Base-by-base conservation (phyloP, 1,284 basidiomycete species). In the Cryptococcus neoformans region DNA sequence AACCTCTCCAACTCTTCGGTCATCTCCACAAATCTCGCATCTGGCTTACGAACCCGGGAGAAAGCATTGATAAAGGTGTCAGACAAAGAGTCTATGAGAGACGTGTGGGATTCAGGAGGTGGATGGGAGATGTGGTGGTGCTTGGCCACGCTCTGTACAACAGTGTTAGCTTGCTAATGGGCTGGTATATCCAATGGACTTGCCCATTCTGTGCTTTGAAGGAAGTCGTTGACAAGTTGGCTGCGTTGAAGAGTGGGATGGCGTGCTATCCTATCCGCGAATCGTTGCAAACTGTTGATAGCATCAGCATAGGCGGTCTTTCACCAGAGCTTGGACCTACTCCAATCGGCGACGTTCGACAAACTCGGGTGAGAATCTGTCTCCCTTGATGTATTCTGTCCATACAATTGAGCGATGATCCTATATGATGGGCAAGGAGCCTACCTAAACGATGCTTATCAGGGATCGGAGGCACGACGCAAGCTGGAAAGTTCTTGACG, bases 211-310 rank as follows among this genome's bases (percentile, higher is more conserved):
- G 89, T 89, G 10, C 92, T 96, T 73, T 93, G 91, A 55, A 99
- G 86, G 78, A 99, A 99, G 49, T 90, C 90, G 21, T 89, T 85
- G 17, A 96, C 82, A 16, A 98, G 84, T 14, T 88, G 89, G 59
- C 90, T 90, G 44, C 95, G 83, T 72, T 96, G 92, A n/a, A 99
- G 80, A 0, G 90, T 96, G 9, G 96, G 94, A 77, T 99, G 96
- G 40, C 92, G 84, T 45, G 90, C 83, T 60, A 99, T 79, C 42
- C 95, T 86, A 74, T 95, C 87, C 38, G 98, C 80, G 78, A 98
- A 99, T 49, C 91, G 88, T 73, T 97, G 88, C 4, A 99, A 84
- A 64, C 93, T 96, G 67, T 28, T 44, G 36, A 8, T 6, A 28
- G 28, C 12, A 36, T n/a, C 28, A 14, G 47, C 48, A 55, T 28